Percentiles rank a stretch among this genome's conserved stretches.
Evolutionary conservation across 768 basidiomycete species (phyloP).

Genomic region (Crucibulum laeve): DNA sequence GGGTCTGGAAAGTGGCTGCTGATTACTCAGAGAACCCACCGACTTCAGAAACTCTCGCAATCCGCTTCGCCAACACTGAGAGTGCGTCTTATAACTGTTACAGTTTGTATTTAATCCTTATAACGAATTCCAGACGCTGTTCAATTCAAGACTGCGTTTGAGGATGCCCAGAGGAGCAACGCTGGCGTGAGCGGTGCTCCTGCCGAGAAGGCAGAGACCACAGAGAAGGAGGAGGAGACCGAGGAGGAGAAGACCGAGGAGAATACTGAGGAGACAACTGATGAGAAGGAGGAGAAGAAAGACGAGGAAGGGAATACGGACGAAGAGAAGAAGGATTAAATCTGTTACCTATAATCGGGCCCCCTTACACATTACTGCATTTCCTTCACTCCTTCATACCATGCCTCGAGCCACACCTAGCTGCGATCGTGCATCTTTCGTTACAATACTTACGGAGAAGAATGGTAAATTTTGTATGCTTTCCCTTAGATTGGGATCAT

Average conservation of each 20-base stretch:
- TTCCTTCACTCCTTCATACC: conserved; percentile 1
- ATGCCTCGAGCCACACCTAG: not conserved
- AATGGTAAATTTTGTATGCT: conserved; percentile 1
- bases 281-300: conserved; percentile 21
- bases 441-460: conserved; percentile 1
- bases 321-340: conserved; percentile 31
- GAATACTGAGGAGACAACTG: conserved; percentile 15
- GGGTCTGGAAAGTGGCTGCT: conserved; percentile 97
- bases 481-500: not conserved
- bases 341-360: too few relatives aligned
- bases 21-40: conserved; percentile 92
- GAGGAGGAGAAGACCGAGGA: conserved; percentile 20
- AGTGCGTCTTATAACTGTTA: conserved; percentile 48
- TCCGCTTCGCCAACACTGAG: conserved; percentile 95
- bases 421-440: not conserved
- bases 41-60: conserved; percentile 92
- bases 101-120: conserved; percentile 1
- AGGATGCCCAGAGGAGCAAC: conserved; percentile 76
- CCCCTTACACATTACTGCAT: not conserved
- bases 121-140: conserved; percentile 57
- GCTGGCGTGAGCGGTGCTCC: conserved; percentile 28
- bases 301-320: conserved; percentile 26
- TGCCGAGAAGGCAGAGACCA: conserved; percentile 16
- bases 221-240: conserved; percentile 25
- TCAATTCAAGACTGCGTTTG: conserved; percentile 88